Conservation (phyloP, 805 yeast species). For the Yarrowia yakushimensis region DNA sequence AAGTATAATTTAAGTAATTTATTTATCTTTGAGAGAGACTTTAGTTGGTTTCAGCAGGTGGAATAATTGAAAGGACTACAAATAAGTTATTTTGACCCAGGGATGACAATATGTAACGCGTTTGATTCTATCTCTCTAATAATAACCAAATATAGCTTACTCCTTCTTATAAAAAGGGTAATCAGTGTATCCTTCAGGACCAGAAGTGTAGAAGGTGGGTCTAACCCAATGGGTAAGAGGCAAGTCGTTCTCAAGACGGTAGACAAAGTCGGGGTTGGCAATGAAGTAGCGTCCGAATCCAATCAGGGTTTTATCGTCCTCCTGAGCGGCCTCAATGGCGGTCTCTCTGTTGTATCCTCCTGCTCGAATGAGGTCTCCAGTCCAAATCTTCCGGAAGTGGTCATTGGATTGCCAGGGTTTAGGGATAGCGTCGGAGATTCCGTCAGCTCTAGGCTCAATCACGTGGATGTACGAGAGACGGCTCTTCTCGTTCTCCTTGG, state of each 20-base stretch:
- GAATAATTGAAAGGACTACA: no score
- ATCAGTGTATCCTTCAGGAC: conserved; percentile 44
- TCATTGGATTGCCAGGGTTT: conserved; percentile 26
- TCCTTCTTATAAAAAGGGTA: conserved; percentile 37
- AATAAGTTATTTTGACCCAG: no score
- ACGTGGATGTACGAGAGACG: conserved; percentile 41
- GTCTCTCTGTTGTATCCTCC: conserved; percentile 36
- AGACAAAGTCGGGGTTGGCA: conserved; percentile 54
- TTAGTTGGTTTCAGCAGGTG: no score
- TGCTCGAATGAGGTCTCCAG: conserved; percentile 45
- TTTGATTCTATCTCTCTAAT: no score
- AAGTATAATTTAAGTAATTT: no score
- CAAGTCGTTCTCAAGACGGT: conserved; percentile 43
- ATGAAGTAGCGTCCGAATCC: conserved; percentile 51
- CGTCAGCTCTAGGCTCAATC: conserved; percentile 39
- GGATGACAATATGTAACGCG: no score
- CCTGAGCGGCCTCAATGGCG: conserved; percentile 34
- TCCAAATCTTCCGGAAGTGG: conserved; percentile 42
- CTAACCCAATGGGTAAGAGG: conserved; percentile 48
- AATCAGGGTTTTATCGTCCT: conserved; percentile 32
- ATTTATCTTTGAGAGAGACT: no score
- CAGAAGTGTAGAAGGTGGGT: conserved; percentile 46
- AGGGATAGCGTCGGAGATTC: conserved; percentile 32
- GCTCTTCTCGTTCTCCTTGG: conserved; percentile 32
- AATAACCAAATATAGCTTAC: no score